Conservation (phyloP, 2,329 filamentous ascomycete species). For the Colletotrichum camelliae region DNA sequence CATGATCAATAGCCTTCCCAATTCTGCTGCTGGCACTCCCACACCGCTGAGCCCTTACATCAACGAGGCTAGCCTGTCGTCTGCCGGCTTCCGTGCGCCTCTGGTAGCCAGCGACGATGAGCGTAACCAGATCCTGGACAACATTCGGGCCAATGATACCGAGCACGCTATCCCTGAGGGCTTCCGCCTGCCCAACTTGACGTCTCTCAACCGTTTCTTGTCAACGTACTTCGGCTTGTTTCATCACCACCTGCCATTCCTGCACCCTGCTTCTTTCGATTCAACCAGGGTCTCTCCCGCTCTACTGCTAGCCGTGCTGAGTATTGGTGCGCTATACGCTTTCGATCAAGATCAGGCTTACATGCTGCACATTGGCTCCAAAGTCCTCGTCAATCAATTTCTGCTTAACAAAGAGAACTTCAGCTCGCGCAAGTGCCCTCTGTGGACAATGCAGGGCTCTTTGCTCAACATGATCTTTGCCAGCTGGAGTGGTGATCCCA, state of each 20-base stretch:
- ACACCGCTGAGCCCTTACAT: conserved; percentile 77
- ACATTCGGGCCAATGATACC: conserved; percentile 80
- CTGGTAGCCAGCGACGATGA: conserved; percentile 87
- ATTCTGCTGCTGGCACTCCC: conserved; percentile 72
- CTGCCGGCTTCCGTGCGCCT: conserved; percentile 73
- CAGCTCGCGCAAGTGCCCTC: conserved; percentile 93
- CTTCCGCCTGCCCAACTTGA: conserved; percentile 83
- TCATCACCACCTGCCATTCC: conserved; percentile 94
- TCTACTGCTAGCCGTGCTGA: conserved; percentile 86
- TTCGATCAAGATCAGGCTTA: conserved; percentile 98
- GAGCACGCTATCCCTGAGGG: conserved; percentile 85
- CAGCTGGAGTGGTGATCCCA: conserved; percentile 98
- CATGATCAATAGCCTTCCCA: conserved; percentile 75
- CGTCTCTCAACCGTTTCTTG: conserved; percentile 87
- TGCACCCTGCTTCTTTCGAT: conserved; percentile 90
- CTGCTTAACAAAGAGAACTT: conserved; percentile 98
- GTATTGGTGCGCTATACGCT: conserved; percentile 94
- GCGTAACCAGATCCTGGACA: conserved; percentile 82
- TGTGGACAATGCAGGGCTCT: conserved; percentile 98
- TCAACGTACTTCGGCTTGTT: conserved; percentile 97
- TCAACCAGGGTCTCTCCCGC: conserved; percentile 82
- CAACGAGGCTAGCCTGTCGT: conserved; percentile 55
- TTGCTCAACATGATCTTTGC: conserved; percentile 98
- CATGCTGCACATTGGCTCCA: conserved; percentile 95
- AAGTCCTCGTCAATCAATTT: conserved; percentile 96